These are phyloP conservation scores for Laburnicola sp. DNA, from an alignment of 2,329 filamentous ascomycete species.

Conservation along the genomic window DNA sequence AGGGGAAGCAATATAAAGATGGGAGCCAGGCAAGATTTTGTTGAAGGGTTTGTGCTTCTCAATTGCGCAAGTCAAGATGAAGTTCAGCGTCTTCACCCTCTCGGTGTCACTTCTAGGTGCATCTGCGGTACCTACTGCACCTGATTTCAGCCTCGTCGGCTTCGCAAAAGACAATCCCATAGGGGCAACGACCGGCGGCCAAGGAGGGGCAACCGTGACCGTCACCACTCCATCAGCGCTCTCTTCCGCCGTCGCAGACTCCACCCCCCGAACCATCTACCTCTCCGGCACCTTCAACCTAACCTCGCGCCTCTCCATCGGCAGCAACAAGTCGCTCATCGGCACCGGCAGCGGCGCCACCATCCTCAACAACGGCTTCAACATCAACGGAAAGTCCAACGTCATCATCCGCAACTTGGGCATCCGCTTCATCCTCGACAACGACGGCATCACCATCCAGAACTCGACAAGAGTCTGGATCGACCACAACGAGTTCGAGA, in stretches of 20 bases:
- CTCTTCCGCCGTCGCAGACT: slow-evolving; percentile 30
- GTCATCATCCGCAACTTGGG: slow-evolving; percentile 67
- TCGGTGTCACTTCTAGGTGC: slow-evolving; percentile 13
- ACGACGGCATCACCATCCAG: slow-evolving; percentile 64
- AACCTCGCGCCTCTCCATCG: slow-evolving; percentile 48
- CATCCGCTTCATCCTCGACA: slow-evolving; percentile 61
- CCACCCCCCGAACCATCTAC: slow-evolving; percentile 45
- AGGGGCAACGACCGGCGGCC: slow-evolving; percentile 38
- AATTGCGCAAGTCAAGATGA: not conserved
- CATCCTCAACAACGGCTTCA: slow-evolving; percentile 53
- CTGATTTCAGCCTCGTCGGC: slow-evolving; percentile 35
- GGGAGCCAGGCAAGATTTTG: not conserved
- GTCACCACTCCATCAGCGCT: slow-evolving; percentile 34
- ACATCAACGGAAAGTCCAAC: slow-evolving; percentile 58
- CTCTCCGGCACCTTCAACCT: slow-evolving; percentile 49
- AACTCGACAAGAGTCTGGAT: slow-evolving; percentile 62
- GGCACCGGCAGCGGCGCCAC: slow-evolving; percentile 49
- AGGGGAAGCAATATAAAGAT: not conserved
- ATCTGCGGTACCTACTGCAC: slow-evolving; percentile 21
- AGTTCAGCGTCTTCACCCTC: not conserved
- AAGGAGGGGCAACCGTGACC: slow-evolving; percentile 31
- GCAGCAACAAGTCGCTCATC: slow-evolving; percentile 49
- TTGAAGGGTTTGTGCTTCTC: not conserved
- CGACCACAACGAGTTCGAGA: slow-evolving; percentile 68
- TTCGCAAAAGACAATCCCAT: slow-evolving; percentile 41